Evolutionary conservation across 23 red algal genomes (phyloP), one percentile per base, ranked within the genome.

Genomic region (Gracilaria gracilis): DNA sequence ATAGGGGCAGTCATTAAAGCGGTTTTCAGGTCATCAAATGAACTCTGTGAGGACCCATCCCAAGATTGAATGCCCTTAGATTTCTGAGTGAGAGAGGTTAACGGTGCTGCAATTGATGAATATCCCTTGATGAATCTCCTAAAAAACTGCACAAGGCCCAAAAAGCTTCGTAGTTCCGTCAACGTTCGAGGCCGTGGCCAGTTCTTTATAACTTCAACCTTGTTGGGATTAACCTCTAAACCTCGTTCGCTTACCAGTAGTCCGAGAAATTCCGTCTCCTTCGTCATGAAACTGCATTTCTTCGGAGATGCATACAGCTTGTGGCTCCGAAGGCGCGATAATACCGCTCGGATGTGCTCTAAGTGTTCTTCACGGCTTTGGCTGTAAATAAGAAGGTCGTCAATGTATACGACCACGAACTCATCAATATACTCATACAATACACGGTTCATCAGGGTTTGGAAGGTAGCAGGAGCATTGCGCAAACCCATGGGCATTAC

Each of bases 351-450:
- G 36, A 88, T 34, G 44, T 71, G 84, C 9, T 73, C 21, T 15
- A 88, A 13, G 54, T 88, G 84, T 21, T 88, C 84, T 74, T 75
- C 39, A 11, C 57, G 17, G 9, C 24, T 71, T 47, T 37, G n/a
- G 61, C 84, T 88, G 67, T 88, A 88, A 25, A 88, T 71, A 12
- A 88, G 50, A 13, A 88, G 28, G 44, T 88, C 84, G 31, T 88
- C 84, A 32, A 75, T 72, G 25, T 88, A 88, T 16, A 74, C 84
- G 16, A 55, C 64, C 13, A 88, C 12, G 38, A 88, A 88, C 12
- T 33, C 17, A n/a, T 74, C 57, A 61, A 88, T 72, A 7, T 1
- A 88, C 9, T 72, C 65, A 36, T 71, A 33, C 32, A 88, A 79
- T 46, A 88, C 66, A 19, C 35, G 13, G 33, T 88, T 88, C 84